phyloP scores from a whole-genome alignment of 805 yeast genomes.

The Suhomyces faveliae region DNA sequence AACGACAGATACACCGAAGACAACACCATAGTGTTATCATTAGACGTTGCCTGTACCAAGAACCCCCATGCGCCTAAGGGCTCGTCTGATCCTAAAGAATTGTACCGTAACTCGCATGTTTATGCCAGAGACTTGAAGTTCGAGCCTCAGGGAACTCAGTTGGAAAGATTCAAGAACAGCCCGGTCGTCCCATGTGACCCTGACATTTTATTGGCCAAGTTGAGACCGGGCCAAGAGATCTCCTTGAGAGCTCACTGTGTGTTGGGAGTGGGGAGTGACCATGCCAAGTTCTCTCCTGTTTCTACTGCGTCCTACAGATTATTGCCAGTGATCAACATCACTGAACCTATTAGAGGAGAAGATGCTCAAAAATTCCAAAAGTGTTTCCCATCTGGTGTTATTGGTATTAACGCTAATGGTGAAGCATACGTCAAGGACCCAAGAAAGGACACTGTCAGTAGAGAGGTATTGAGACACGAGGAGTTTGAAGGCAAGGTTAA shows the following conservation, averaged over 20 bases:
- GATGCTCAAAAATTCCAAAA: constrained; percentile 76
- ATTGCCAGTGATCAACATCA: constrained; percentile 81
- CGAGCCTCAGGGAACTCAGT: constrained; percentile 89
- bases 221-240: constrained; percentile 97
- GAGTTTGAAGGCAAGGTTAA: constrained; percentile 88
- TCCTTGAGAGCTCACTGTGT: constrained; percentile 86
- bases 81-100: constrained; percentile 75
- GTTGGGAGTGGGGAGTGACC: constrained; percentile 90
- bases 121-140: constrained; percentile 88
- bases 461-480: constrained; percentile 92
- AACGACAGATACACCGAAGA: constrained; percentile 74
- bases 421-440: constrained; percentile 85
- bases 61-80: constrained; percentile 80
- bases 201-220: constrained; percentile 83
- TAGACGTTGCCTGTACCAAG: constrained; percentile 80
- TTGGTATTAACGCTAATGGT: constrained; percentile 64
- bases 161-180: constrained; percentile 59
- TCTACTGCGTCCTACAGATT: constrained; percentile 94
- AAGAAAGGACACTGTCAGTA: constrained; percentile 92
- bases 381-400: constrained; percentile 93
- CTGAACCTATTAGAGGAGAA: constrained; percentile 70
- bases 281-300: constrained; percentile 97
- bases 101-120: constrained; percentile 80
- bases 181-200: constrained; percentile 84
- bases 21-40: constrained; percentile 81